Evolutionary conservation across 768 basidiomycete genomes (phyloP), one percentile per base, ranked within the genome.

Genomic region (Mycena chlorophos): DNA sequence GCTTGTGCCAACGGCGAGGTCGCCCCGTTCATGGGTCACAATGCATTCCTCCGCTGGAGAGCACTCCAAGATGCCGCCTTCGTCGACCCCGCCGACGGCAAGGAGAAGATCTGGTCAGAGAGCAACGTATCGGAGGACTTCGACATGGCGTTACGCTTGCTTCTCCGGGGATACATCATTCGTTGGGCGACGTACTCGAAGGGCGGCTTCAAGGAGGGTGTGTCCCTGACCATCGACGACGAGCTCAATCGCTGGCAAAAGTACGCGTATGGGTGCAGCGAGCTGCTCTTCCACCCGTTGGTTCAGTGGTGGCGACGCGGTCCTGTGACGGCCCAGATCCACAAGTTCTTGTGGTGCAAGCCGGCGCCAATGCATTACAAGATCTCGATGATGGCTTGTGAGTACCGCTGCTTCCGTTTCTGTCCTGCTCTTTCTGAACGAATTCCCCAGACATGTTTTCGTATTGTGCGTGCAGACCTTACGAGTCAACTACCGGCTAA

Each of bases 221-320:
- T 96, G 25, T 89, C 88, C 1, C 76, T 96, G 26, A 93, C 89
- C 3, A 83, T 85, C 60, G 92, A 94, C 55, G 93, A 95, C 68
- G 93, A 96, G 67, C 69, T 94, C 43, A 94, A 93, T 64, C 72
- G 93, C 3, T 96, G 93, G 93, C 90, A 94, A 56, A 95, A 94
- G 57, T 82, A 81, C 61, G 71, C 82, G 49, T 86, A 70, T 79
- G 84, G 77, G 1, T 76, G 71, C 62, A 69, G 69, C 58, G 86
- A 86, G 69, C 75, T 95, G 49, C 75, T 94, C 31, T 94, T 95
- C 79, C 86, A 93, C 65, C 94, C 93, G 1, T 59, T 94, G 51
- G 73, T 81, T 29, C 70, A 86, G 46, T 94, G 91, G 92, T 85
- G 80, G 77, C 72, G 78, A 37, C 78, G 79, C 52, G 93, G 93